Evolutionary conservation across 257 asterid species (phyloP).

Genomic region (Nicotiana undulata): DNA sequence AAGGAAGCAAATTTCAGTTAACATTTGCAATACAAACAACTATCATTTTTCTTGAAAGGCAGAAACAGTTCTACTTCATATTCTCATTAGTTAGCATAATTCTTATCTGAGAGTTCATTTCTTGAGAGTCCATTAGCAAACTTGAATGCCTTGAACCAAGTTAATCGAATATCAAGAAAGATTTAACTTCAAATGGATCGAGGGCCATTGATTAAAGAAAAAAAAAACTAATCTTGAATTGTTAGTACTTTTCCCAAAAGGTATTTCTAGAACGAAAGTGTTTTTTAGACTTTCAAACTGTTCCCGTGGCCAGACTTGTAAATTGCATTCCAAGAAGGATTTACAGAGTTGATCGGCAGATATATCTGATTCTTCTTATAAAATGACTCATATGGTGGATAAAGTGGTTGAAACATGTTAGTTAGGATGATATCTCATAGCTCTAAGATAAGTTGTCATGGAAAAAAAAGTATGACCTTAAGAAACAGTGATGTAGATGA

Average conservation of each 20-base stretch:
- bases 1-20: no score
- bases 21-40: no score
- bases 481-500: conserved; percentile 50
- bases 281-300: no score
- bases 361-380: conserved; percentile 25
- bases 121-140: not conserved
- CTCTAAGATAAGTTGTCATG: conserved; percentile 38
- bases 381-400: conserved; percentile 28
- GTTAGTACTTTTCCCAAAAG: no score
- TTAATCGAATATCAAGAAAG: not conserved
- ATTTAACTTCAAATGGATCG: no score
- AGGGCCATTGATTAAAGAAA: not conserved
- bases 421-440: conserved; percentile 43
- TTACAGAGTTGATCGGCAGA: no score
- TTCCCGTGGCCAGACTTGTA: no score
- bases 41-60: no score
- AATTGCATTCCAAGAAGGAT: no score
- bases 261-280: no score
- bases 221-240: not conserved
- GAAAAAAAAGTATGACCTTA: conserved; percentile 30
- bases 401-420: conserved; percentile 37
- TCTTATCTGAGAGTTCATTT: not conserved
- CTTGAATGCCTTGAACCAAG: not conserved
- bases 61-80: no score
- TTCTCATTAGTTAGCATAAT: conserved; percentile 1